Percentiles rank a stretch among this genome's conserved stretches.
These are phyloP conservation scores for Ilex asprella DNA, from an alignment of 257 asterid species.

Conservation along the genomic window DNA sequence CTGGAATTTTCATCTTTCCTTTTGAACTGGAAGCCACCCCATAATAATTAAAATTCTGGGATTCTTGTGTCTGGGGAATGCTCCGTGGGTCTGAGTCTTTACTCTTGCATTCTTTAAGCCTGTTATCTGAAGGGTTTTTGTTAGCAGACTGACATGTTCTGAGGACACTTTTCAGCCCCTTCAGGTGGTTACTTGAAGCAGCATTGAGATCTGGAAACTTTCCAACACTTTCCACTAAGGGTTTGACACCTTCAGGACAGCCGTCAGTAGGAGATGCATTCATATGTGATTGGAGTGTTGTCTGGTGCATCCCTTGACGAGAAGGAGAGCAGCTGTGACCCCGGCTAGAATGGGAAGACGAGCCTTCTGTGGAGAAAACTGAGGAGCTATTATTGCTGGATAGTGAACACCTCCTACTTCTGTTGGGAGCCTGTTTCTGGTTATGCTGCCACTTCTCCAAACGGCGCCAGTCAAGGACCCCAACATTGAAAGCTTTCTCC, in stretches of 20 bases:
- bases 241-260: slow-evolving; percentile 16
- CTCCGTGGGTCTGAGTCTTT: slow-evolving; percentile 12
- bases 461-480: slow-evolving; percentile 70
- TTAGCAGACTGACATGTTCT: slow-evolving; percentile 22
- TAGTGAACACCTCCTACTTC: slow-evolving; percentile 26
- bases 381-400: slow-evolving; percentile 37
- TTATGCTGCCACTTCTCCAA: slow-evolving; percentile 65
- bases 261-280: slow-evolving; percentile 23
- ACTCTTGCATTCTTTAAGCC: slow-evolving; percentile 13
- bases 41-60: slow-evolving; percentile 9
- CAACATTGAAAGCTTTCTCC: slow-evolving; percentile 60
- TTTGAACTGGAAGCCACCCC: slow-evolving; percentile 14
- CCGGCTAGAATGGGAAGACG: slow-evolving; percentile 34
- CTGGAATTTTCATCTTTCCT: slow-evolving; percentile 25
- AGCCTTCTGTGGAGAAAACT: slow-evolving; percentile 27
- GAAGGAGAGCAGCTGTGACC: slow-evolving; percentile 24
- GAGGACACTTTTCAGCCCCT: slow-evolving; percentile 19
- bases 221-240: slow-evolving; percentile 17
- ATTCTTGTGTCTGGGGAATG: slow-evolving; percentile 13
- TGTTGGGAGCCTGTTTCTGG: slow-evolving; percentile 15
- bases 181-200: slow-evolving; percentile 18
- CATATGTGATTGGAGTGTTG: slow-evolving; percentile 14
- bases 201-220: slow-evolving; percentile 19
- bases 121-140: slow-evolving; percentile 12
- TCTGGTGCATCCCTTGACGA: slow-evolving; percentile 14